A percentile compares a stretch with the other conserved stretches of the same genome.
These are phyloP conservation scores for Aspergillus nanangensis DNA, from an alignment of 495 filamentous ascomycete genomes.

Conservation along the genomic window DNA sequence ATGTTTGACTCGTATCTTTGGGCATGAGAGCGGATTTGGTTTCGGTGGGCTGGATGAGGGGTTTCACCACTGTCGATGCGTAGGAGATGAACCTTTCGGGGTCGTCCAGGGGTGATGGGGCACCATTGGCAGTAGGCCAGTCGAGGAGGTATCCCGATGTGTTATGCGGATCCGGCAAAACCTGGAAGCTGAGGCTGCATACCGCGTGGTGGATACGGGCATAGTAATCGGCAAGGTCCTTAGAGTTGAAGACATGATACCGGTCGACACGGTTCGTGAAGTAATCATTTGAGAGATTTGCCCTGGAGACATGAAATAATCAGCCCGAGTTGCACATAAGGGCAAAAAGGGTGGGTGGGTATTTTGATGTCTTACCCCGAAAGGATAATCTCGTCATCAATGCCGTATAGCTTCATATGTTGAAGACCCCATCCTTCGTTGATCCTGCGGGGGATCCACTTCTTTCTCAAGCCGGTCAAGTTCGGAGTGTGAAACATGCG, in stretches of 20 bases:
- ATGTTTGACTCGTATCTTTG: slow-evolving; percentile 53
- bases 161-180: slow-evolving; percentile 55
- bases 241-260: slow-evolving; percentile 85
- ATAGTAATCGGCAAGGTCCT: slow-evolving; percentile 78
- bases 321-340: too few species aligned
- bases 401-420: slow-evolving; percentile 98
- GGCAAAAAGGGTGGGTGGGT: too few species aligned
- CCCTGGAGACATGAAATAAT: too few species aligned
- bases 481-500: slow-evolving; percentile 98
- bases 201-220: slow-evolving; percentile 69
- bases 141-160: slow-evolving; percentile 62
- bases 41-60: slow-evolving; percentile 54
- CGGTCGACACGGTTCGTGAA: slow-evolving; percentile 94
- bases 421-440: slow-evolving; percentile 99
- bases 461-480: slow-evolving; percentile 80
- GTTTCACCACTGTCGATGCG: slow-evolving; percentile 60
- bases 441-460: slow-evolving; percentile 76
- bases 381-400: slow-evolving; percentile 94
- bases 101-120: slow-evolving; percentile 64
- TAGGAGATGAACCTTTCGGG: slow-evolving; percentile 63
- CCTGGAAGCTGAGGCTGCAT: slow-evolving; percentile 74
- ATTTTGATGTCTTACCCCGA: slow-evolving; percentile 85
- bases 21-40: slow-evolving; percentile 23
- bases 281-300: slow-evolving; percentile 91
- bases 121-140: slow-evolving; percentile 76